A percentile compares a stretch with the other conserved stretches of the same genome.
These are phyloP conservation scores for Magnusiomyces magnusii DNA, from an alignment of 1,139 yeast species.

Conservation along the genomic window DNA sequence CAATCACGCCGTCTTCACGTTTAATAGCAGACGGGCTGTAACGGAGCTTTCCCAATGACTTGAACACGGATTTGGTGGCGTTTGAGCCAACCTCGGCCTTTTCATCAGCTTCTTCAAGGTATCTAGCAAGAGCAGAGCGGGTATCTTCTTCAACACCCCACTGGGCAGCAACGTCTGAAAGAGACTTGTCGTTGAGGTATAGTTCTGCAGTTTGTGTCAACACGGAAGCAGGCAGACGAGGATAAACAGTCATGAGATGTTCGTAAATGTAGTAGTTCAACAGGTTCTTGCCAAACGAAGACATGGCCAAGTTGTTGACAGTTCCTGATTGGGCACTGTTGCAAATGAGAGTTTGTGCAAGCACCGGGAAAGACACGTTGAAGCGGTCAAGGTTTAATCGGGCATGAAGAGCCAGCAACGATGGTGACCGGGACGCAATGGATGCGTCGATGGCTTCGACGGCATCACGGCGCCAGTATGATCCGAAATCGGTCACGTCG, in stretches of 20 bases:
- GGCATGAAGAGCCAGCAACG: constrained; percentile 70
- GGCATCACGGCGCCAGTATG: constrained; percentile 18
- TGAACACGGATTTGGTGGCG: constrained; percentile 18
- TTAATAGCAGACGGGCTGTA: constrained; percentile 25
- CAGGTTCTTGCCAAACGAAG: constrained; percentile 70
- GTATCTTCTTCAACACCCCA: constrained; percentile 90
- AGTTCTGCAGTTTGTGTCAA: constrained; percentile 68
- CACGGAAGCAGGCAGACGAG: constrained; percentile 79
- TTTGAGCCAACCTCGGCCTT: background rate
- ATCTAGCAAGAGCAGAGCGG: constrained; percentile 56
- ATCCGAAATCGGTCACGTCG: constrained; percentile 27
- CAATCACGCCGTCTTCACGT: constrained; percentile 40
- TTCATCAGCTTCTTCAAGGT: constrained; percentile 37
- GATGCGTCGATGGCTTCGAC: constrained; percentile 32
- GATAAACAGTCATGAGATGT: constrained; percentile 64
- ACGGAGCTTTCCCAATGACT: constrained; percentile 26
- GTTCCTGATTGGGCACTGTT: constrained; percentile 38
- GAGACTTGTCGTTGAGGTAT: constrained; percentile 56
- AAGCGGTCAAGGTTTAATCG: constrained; percentile 45
- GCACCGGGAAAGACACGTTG: constrained; percentile 50
- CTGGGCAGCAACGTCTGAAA: constrained; percentile 51
- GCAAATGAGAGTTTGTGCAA: constrained; percentile 75
- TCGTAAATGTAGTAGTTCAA: constrained; percentile 72
- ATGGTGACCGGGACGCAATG: constrained; percentile 52
- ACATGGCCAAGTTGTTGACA: constrained; percentile 73